Evolutionary conservation across 169 alveolate species (phyloP).

Genomic region (Cryptosporidium ubiquitum): DNA sequence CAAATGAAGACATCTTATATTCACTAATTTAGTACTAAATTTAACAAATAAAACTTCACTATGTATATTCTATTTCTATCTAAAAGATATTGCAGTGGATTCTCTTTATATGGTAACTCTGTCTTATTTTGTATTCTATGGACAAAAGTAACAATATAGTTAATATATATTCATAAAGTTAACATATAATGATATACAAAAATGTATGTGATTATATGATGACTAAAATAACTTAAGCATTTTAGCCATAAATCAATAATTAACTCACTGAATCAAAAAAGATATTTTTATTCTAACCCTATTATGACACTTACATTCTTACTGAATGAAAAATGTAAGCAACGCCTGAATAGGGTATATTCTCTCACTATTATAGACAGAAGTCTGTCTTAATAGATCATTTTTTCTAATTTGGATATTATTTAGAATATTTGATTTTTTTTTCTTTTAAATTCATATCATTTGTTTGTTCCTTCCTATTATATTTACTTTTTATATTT

Average conservation of each 20-base stretch:
- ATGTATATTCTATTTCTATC: not conserved
- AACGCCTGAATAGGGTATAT: slow-evolving; percentile 74
- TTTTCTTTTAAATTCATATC: no score
- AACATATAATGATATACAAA: not conserved
- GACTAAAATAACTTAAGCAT: not conserved
- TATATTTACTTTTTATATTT: no score
- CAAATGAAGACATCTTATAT: not conserved
- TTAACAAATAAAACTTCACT: not conserved
- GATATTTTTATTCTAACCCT: slow-evolving; percentile 35
- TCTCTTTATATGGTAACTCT: not conserved
- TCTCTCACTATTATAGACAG: not conserved
- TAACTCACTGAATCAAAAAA: not conserved
- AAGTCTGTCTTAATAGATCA: not conserved
- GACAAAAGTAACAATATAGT: not conserved
- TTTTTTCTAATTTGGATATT: no score
- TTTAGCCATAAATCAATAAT: not conserved
- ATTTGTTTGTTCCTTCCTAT: not conserved
- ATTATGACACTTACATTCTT: slow-evolving; percentile 63
- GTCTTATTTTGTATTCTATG: not conserved
- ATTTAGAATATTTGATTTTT: not conserved
- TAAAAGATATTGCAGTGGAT: not conserved
- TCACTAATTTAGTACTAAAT: not conserved
- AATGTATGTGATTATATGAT: slow-evolving; percentile 18
- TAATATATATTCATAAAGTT: not conserved
- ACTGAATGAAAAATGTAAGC: slow-evolving; percentile 21